Evolutionary conservation across 75 land plant species (phyloP).

Genomic region (Pinus taeda): DNA sequence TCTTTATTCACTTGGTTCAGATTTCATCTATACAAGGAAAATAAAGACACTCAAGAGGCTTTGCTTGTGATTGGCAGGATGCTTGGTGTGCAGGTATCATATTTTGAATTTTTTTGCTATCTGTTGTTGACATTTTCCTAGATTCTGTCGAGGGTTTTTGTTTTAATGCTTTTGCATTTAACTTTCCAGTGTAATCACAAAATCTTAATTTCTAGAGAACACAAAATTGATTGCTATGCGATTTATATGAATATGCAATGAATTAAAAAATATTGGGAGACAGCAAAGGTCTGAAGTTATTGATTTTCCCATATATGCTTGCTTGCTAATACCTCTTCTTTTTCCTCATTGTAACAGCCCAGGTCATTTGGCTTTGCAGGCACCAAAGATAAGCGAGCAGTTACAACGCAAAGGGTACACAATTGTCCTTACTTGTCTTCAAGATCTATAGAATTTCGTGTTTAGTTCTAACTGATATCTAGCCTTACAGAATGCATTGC

Average conservation of each 20-base stretch:
- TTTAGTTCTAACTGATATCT: not conserved
- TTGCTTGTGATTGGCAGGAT: conserved; percentile 80
- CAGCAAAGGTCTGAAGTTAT: not conserved
- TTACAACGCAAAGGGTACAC: conserved; percentile 88
- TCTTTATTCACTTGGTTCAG: conserved; percentile 30
- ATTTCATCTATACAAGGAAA: conserved; percentile 92
- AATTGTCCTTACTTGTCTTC: not conserved
- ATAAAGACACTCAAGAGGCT: conserved; percentile 95
- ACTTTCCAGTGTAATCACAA: too few species aligned
- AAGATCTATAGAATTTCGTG: not conserved
- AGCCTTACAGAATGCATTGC: not conserved
- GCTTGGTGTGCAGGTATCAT: conserved; percentile 86
- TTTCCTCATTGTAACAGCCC: conserved; percentile 45
- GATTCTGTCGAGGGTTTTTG: not conserved
- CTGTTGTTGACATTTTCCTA: not conserved
- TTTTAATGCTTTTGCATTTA: not conserved
- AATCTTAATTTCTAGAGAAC: not conserved
- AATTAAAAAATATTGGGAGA: not conserved
- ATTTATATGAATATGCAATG: not conserved
- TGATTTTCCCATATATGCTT: not conserved
- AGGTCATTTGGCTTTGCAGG: conserved; percentile 96
- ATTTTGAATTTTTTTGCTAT: not conserved
- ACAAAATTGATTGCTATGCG: not conserved
- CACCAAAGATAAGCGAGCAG: conserved; percentile 94
- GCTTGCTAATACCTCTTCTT: not conserved